Base-by-base conservation (phyloP, 78 protist genomes). In the Goniomonas avonlea region DNA sequence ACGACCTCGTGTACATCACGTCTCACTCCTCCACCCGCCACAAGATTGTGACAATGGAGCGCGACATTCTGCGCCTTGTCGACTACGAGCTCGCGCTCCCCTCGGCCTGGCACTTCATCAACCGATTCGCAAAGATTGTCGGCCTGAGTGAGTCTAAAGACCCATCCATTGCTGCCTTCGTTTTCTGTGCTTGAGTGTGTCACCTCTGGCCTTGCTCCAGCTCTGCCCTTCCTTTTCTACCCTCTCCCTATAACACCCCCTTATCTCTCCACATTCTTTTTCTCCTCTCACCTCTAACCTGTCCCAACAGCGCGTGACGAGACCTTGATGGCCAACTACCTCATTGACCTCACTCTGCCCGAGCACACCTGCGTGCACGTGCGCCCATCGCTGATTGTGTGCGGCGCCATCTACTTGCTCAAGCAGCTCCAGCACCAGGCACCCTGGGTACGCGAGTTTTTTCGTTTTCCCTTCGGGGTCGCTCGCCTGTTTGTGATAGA, bases 1-100 rank as follows among this genome's bases (percentile, higher is more conserved):
- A 23, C 15, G 71, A 63, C 71, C 43, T 63, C 31, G 8, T 21
- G 37, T 63, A 63, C 71, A 63, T 63, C 71, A 63, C 71, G 29
- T 39, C 32, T 31, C 37, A 63, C 71, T 63, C 71, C 21, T 63
- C 71, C 23, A 35, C 71, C 37, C 71, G 71, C 31, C 35, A 63
- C 47, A 25, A 63, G 47, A 63, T 63, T 9, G 45, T 63, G 37
- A 43, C 32, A 39, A 63, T 63, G 71, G 71, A 63, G 71, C 23
- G 21, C 5, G 43, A 9, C 17, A 63, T 63, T 39, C 71, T 63
- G 29, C 37, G 8, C 27, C 71, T 21, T 2, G 47, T 63, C 35
- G 1, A 11, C 31, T 63, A 37, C 45, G 71, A 63, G 31, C 38
- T 63, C 47, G 45, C 20, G 50, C 71, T 37, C 37, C 71, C 71